Evolutionary conservation across 106 monocot species (phyloP), one percentile per base, ranked within the genome.

Genomic region (Chionographis japonica): DNA sequence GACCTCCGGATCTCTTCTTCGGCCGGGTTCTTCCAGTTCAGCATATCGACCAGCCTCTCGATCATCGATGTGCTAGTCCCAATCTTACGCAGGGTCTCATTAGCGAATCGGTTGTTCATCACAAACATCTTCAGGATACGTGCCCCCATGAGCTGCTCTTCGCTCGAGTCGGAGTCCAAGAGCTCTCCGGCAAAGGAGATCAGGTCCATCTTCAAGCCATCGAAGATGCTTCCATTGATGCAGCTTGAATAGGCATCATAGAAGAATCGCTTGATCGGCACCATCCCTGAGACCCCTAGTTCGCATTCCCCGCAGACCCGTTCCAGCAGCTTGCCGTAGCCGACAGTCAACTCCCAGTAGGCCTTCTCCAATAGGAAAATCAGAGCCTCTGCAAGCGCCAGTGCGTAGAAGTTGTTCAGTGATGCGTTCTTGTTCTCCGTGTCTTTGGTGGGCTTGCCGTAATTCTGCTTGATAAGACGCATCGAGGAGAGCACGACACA

Each of bases 191-290:
- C 83, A 51, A 80, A 90, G 11, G 75, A 69, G 20, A 86, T 72
- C 5, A 90, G 62, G 42, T 90, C 90, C 86, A 80, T 90, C 67
- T 86, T 86, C 35, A 86, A 53, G 40, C 83, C 80, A 43, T 86
- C 80, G 55, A 90, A 90, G 61, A 90, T 62, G 67, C 83, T 90
- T 0, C 86, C 86, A 17, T 69, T 43, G 75, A 90, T 42, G 66
- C 86, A 76, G 9, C 35, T 70, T 0, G 83, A 83, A 66, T 81
- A 90, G 3, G 86, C 78, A 60, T 90, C 83, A 55, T 90, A 90
- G 62, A 90, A 83, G 78, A 90, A 90, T 7, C 86, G 74, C 40
- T 52, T 77, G 41, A 90, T 58, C 15, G 78, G 66, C 9, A 86
- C 68, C n/a, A 69, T 15, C 0, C 69, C 80, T 0, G 39, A n/a